Evolutionary conservation across 768 basidiomycete genomes (phyloP), one percentile per base, ranked within the genome.

Genomic region (Pholiota conissans): DNA sequence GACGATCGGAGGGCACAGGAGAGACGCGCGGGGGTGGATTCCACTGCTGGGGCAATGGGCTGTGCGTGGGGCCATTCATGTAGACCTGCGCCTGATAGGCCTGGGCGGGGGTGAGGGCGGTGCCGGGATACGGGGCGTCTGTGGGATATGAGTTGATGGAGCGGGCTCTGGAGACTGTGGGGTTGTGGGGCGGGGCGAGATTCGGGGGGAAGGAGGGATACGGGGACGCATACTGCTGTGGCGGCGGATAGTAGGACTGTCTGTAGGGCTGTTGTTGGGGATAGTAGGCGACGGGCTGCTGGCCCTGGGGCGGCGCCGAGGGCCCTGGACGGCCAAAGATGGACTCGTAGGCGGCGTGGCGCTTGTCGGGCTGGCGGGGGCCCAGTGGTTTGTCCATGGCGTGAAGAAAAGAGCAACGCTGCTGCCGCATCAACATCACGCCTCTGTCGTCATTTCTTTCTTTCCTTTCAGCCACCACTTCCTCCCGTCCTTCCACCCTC

Each of bases 1-100:
- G 64, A 48, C 63, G 68, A 57, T 64, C 63, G n/a, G 68, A 64
- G 32, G 65, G 67, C 29, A 61, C 64, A 20, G 72, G 63, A 18
- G 76, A 67, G 29, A 63, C 56, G 34, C 70, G 67, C 54, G 64
- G 67, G 37, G 65, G 30, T 13, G 65, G 61, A 61, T 50, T 72
- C 71, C 59, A 65, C 55, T 48, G 58, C 49, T 60, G 63, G 34
- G 53, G 56, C 32, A 28, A 53, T 20, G 50, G 61, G 46, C 37
- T 57, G 14, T 63, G 66, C 47, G 72, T 65, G 39, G 79, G 73
- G 56, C 70, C 76, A 64, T 78, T 83, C 57, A 71, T 73, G 64
- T 85, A 85, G 46, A 90, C 79, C 69, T 92, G 89, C 7, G 86
- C 84, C 66, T 91, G 91, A 73, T 91, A 92, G 32, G 88, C 86